Base-by-base conservation (phyloP, 176 grass and related monocot genomes). In the Carex pumila region DNA sequence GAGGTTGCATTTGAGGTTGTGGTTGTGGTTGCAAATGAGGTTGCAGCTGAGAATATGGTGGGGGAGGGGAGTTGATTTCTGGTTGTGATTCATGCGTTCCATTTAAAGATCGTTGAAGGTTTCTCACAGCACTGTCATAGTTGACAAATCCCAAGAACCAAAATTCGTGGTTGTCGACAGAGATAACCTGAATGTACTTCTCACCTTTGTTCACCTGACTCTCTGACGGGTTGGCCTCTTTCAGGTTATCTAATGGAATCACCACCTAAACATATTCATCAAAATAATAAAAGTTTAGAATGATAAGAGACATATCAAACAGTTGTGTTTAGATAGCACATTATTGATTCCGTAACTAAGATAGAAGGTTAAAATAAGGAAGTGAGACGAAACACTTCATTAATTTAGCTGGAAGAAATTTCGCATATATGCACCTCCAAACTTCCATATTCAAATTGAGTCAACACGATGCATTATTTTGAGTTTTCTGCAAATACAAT, bases 81-180 rank as follows among this genome's bases (percentile, higher is more conserved):
- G 71, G 79, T 70, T 87, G 81, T 61, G 81, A 15, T 8, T 83
- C 79, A 62, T 60, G 81, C 71, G 83, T 79, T 52, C 49, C 84
- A 62, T 68, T 85, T 7, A 89, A 81, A 53, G 87, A 83, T 71
- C 89, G 89, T 66, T 93, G 91, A 52, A 96, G 29, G 73, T 90
- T 88, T 84, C 68, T 72, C 29, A 93, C 84, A 12, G 94, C 91
- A 85, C 91, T 30, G 85, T 90, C 88, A 85, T 97, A 93, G 85
- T 90, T 97, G 1, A 97, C 81, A 81, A 97, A 97, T 0, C 91
- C 94, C 89, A 93, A 82, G 19, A 97, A 83, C 94, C 94, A 97
- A 85, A 97, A 97, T 88, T 97, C 91, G 50, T 93, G 94, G 65
- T 58, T 71, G 84, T 97, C 94, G 21, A 65, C 14, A 3, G 94